These are phyloP conservation scores for Colletotrichum tropicicola DNA, from an alignment of 2,329 filamentous ascomycete species.

Conservation along the genomic window DNA sequence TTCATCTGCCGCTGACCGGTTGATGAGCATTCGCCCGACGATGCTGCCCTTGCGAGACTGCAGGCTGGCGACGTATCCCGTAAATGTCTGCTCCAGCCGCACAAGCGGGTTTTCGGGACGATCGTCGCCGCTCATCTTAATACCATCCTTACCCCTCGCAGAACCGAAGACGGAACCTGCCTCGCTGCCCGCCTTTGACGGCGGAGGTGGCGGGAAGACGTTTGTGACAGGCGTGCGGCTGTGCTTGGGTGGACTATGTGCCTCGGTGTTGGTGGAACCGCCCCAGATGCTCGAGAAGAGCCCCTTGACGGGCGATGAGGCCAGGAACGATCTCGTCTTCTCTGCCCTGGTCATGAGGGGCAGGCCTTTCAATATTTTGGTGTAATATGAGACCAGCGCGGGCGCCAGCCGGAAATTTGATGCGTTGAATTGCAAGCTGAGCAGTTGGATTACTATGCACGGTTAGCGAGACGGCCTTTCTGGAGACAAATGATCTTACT, in stretches of 20 bases:
- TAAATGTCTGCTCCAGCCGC: constrained; percentile 85
- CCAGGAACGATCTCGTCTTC: constrained; percentile 75
- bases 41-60: constrained; percentile 89
- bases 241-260: constrained; percentile 46
- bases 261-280: constrained; percentile 59
- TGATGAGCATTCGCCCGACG: constrained; percentile 78
- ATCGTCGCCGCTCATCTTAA: constrained; percentile 57
- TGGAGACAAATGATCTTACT: constrained; percentile 55
- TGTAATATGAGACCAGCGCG: constrained; percentile 79
- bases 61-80: constrained; percentile 82
- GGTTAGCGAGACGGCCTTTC: constrained; percentile 42
- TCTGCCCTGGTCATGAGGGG: constrained; percentile 69
- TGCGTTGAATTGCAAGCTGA: constrained; percentile 75
- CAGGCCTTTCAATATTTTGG: constrained; percentile 78
- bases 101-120: constrained; percentile 72
- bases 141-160: constrained; percentile 56
- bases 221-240: constrained; percentile 48
- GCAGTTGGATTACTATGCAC: constrained; percentile 72
- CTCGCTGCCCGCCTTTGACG: constrained; percentile 54
- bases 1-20: constrained; percentile 76
- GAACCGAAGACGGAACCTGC: constrained; percentile 64
- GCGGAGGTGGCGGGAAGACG: constrained; percentile 48
- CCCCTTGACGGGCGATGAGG: constrained; percentile 84
- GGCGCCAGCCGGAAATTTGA: constrained; percentile 71
- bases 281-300: constrained; percentile 85